Evolutionary conservation across 2,329 filamentous ascomycete species (phyloP), one percentile per base, ranked within the genome.

Genomic region (Calcarisporium arbuscula): DNA sequence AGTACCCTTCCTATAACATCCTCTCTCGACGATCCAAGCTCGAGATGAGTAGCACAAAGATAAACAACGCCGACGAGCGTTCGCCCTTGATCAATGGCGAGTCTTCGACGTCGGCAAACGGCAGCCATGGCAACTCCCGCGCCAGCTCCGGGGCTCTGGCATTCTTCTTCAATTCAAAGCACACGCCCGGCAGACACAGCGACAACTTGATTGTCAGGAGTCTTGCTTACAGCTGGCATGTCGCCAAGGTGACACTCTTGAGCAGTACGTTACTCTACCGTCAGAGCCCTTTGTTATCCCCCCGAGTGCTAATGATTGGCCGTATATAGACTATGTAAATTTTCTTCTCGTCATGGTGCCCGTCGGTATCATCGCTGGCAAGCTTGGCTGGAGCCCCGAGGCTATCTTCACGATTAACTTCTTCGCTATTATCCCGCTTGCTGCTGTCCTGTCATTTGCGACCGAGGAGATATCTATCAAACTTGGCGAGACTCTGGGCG

Each of bases 331-430:
- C 47, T 74, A 74, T 56, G 68, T 78, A 54, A 90, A 89, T 55
- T 71, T 81, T 44, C 68, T 82, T 35, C 78, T 92, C 44, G 67
- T 86, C 40, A 79, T 81, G 51, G 85, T 88, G 8, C 83, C 84
- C 8, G 57, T 85, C 27, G 84, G 83, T 41, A 84, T 89, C 42
- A 51, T 79, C 34, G 77, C 82, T 39, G 83, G 82, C 39, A 60
- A 64, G 11, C 49, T 75, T 40, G 63, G 66, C 30, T 83, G 81
- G 78, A 67, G 70, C 50, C 72, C 84, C 2, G 75, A 78, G 9
- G 72, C 74, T 36, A 73, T 87, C 44, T 89, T 89, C 58, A 66
- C 77, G 31, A 72, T 88, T 56, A 89, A 89, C 64, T 88, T 88
- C 64, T 72, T 88, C 47, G 84, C 84, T 48, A 87, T 88, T 45